These are phyloP conservation scores for Aspergillus sp. DNA, from an alignment of 2,329 filamentous ascomycete species.

Conservation along the genomic window DNA sequence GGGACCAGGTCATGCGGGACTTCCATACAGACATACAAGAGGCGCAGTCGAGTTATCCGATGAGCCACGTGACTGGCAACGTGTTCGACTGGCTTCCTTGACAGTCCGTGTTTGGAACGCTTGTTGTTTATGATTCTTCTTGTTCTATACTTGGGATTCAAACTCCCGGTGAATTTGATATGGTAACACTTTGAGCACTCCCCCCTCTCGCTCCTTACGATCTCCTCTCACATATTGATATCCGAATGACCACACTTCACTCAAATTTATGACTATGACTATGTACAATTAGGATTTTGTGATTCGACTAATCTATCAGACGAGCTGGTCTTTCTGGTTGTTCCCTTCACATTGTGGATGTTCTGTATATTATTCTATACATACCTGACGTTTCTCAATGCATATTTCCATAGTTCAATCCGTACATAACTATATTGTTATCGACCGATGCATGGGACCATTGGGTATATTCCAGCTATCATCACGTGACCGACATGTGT, in stretches of 20 bases:
- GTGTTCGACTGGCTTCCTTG: slow-evolving; percentile 29
- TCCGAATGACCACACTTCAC: neutral
- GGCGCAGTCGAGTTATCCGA: slow-evolving; percentile 15
- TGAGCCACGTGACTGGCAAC: slow-evolving; percentile 22
- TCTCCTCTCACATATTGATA: slow-evolving; percentile 1
- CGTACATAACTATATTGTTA: too few relatives aligned
- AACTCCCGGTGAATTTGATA: slow-evolving; percentile 1
- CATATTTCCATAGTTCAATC: too few relatives aligned
- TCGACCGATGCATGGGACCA: neutral
- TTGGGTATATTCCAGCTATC: neutral
- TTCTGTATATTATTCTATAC: too few relatives aligned
- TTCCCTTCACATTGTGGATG: too few relatives aligned
- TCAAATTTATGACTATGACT: neutral
- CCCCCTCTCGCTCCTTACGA: neutral
- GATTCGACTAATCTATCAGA: neutral
- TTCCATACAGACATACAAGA: slow-evolving; percentile 36
- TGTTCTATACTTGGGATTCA: neutral
- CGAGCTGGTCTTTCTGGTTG: neutral
- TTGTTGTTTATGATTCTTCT: neutral
- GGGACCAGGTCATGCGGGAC: slow-evolving; percentile 39
- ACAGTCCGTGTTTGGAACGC: slow-evolving; percentile 1
- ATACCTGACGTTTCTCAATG: too few relatives aligned
- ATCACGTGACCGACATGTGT: slow-evolving; percentile 9
- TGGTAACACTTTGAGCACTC: too few relatives aligned
- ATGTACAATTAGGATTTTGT: neutral